Conservation (phyloP, 768 basidiomycete genomes). For the Collybia mongolica region DNA sequence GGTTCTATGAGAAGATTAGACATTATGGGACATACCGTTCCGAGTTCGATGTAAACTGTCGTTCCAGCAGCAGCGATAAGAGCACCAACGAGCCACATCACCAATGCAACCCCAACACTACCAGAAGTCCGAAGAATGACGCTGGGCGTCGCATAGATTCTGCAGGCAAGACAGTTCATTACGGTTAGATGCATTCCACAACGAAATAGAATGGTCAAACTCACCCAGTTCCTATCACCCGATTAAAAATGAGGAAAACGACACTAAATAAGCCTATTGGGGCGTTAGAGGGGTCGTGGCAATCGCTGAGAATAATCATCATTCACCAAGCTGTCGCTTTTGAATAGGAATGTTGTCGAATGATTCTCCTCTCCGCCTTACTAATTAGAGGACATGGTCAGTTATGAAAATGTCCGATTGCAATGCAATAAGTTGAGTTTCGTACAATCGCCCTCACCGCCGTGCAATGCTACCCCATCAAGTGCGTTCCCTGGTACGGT, state of each 20-base stretch:
- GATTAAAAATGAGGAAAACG: conserved; percentile 70
- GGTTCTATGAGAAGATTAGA: not conserved
- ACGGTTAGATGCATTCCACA: not conserved
- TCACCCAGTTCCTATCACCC: conserved; percentile 73
- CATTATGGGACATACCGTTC: conserved; percentile 48
- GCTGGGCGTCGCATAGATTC: conserved; percentile 72
- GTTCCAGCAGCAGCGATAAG: conserved; percentile 65
- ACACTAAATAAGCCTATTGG: conserved; percentile 49
- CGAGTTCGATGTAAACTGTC: conserved; percentile 72
- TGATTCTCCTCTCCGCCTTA: conserved; percentile 11
- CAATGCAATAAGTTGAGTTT: not conserved
- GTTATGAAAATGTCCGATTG: not conserved
- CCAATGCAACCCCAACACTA: conserved; percentile 64
- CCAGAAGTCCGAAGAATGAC: conserved; percentile 66
- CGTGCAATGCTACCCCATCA: conserved; percentile 10
- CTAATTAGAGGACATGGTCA: not conserved
- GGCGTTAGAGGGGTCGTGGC: not conserved
- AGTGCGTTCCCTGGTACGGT: not conserved
- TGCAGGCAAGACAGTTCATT: conserved; percentile 18
- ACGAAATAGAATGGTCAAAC: conserved; percentile 8
- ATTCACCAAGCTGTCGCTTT: conserved; percentile 15
- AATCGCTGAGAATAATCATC: not conserved
- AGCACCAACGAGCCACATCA: conserved; percentile 73
- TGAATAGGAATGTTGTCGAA: conserved; percentile 15
- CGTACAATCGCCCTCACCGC: conserved; percentile 6